These are phyloP conservation scores for Starmerella kuoi DNA, from an alignment of 805 yeast genomes.

Conservation along the genomic window DNA sequence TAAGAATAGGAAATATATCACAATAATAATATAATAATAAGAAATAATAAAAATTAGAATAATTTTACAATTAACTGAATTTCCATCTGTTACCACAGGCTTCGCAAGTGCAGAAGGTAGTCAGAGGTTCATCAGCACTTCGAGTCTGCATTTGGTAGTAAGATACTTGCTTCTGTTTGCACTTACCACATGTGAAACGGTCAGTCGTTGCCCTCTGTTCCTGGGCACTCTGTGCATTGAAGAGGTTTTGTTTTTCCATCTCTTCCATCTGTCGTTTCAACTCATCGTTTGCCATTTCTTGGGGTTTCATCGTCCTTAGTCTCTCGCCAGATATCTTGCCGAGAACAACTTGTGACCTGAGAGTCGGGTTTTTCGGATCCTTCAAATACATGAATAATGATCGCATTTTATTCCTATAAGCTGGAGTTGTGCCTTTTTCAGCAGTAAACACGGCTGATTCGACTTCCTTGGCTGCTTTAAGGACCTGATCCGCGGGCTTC, in stretches of 20 bases:
- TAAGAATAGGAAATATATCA: too few relatives aligned
- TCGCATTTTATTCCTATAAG: slow-evolving; percentile 72
- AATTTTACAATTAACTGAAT: slow-evolving; percentile 72
- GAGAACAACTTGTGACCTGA: slow-evolving; percentile 53
- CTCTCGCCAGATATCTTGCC: slow-evolving; percentile 56
- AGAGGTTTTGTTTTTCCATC: slow-evolving; percentile 75
- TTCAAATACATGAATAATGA: slow-evolving; percentile 77
- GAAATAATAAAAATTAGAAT: too few relatives aligned
- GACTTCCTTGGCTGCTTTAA: slow-evolving; percentile 53
- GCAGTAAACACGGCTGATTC: slow-evolving; percentile 58
- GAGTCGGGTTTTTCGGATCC: slow-evolving; percentile 78
- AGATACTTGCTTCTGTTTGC: slow-evolving; percentile 93
- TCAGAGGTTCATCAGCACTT: slow-evolving; percentile 96
- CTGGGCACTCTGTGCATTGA: slow-evolving; percentile 95
- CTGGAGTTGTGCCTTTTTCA: slow-evolving; percentile 42
- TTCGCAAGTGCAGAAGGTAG: slow-evolving; percentile 96
- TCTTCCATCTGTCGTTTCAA: slow-evolving; percentile 75
- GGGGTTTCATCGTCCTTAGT: slow-evolving; percentile 74
- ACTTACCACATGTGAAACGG: slow-evolving; percentile 92
- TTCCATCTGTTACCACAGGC: slow-evolving; percentile 98
- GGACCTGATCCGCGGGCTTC: slow-evolving; percentile 44
- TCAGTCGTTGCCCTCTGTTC: slow-evolving; percentile 93
- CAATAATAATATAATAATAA: too few relatives aligned
- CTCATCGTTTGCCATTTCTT: slow-evolving; percentile 89
- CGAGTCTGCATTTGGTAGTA: slow-evolving; percentile 97